Conservation (phyloP, 2,329 filamentous ascomycete species). For the Ciborinia camelliae region DNA sequence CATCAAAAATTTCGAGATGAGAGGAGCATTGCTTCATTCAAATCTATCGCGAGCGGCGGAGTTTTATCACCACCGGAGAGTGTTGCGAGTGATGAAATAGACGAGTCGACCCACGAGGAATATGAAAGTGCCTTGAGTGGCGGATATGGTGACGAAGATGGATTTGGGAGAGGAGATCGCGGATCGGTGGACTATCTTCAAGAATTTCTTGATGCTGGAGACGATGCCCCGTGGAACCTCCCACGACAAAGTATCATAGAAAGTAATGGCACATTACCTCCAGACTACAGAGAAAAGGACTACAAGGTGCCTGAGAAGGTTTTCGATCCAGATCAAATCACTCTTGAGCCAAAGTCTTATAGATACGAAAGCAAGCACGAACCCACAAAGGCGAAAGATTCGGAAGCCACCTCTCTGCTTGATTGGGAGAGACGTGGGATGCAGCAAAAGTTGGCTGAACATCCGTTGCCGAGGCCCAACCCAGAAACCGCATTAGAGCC, state of each 20-base stretch:
- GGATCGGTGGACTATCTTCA: conserved; percentile 11
- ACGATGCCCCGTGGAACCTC: conserved; percentile 18
- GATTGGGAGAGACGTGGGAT: conserved; percentile 17
- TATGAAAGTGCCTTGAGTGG: conserved; percentile 18
- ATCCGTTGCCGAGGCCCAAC: conserved; percentile 7
- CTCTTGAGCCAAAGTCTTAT: conserved; percentile 16
- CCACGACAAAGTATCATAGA: conserved; percentile 13
- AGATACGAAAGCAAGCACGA: conserved; percentile 11
- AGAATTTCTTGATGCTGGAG: conserved; percentile 16
- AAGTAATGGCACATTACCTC: neutral
- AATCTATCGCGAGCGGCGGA: conserved; percentile 10
- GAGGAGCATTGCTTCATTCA: conserved; percentile 14
- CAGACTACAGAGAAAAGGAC: neutral
- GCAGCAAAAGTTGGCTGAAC: conserved; percentile 16
- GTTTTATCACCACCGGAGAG: conserved; percentile 9
- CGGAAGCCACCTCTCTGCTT: conserved; percentile 8
- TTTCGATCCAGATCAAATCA: conserved; percentile 16
- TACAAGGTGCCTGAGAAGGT: neutral
- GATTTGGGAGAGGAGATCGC: conserved; percentile 14
- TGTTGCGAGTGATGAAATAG: conserved; percentile 10
- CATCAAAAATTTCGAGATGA: neutral
- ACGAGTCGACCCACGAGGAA: conserved; percentile 12
- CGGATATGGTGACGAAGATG: conserved; percentile 11
- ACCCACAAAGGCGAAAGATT: conserved; percentile 7
- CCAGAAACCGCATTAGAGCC: conserved; percentile 6